Evolutionary conservation across 768 basidiomycete genomes (phyloP).

Genomic region (Leccinum pellstonianum): DNA sequence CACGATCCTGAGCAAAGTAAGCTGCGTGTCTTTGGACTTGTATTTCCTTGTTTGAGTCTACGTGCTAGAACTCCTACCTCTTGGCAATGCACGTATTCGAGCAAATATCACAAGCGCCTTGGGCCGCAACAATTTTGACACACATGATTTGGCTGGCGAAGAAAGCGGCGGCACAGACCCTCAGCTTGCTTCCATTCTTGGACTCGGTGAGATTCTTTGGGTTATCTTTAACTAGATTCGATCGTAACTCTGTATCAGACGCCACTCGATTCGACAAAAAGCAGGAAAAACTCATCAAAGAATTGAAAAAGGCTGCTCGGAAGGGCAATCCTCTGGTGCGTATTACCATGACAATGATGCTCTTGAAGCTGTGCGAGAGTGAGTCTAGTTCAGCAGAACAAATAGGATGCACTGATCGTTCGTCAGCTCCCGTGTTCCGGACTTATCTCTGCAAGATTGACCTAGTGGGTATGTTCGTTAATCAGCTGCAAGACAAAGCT

Average conservation of each 20-base stretch:
- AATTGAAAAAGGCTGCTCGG: slow-evolving; percentile 8
- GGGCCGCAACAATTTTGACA: slow-evolving; percentile 1
- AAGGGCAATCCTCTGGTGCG: slow-evolving; percentile 10
- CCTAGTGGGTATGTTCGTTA: too few species aligned
- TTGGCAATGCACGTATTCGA: slow-evolving; percentile 9
- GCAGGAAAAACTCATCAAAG: slow-evolving; percentile 14
- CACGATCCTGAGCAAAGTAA: slow-evolving; percentile 9
- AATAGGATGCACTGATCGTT: too few species aligned
- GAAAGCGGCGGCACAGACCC: neutral
- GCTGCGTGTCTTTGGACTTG: neutral
- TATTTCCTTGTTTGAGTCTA: neutral
- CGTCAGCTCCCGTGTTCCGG: too few species aligned
- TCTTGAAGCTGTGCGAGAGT: too few species aligned
- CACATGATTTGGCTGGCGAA: neutral
- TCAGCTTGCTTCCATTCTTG: slow-evolving; percentile 9
- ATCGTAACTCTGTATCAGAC: slow-evolving; percentile 2
- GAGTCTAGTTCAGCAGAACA: too few species aligned
- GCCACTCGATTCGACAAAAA: neutral
- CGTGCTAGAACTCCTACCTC: slow-evolving; percentile 12
- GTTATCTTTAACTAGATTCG: neutral
- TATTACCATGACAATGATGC: slow-evolving; percentile 23
- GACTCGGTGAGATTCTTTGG: slow-evolving; percentile 12
- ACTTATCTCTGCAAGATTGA: too few species aligned
- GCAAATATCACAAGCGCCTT: slow-evolving; percentile 19
- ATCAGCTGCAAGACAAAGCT: too few species aligned